Percentiles rank a stretch among this genome's conserved stretches.
These are phyloP conservation scores for Wickerhamiella bombiphila DNA, from an alignment of 805 yeast genomes.

Conservation along the genomic window DNA sequence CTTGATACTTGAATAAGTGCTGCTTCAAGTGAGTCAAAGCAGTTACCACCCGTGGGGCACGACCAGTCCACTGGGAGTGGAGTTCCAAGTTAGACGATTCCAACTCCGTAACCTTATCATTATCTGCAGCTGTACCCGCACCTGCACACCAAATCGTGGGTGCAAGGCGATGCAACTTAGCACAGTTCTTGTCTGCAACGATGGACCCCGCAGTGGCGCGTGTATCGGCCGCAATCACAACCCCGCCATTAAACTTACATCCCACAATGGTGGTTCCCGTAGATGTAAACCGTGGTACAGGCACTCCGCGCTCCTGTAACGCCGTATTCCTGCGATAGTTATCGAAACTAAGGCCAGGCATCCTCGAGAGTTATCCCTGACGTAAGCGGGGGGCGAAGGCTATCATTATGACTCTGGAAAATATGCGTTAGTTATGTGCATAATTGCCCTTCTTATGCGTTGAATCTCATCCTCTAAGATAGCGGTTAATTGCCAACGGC, in stretches of 20 bases:
- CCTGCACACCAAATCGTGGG: constrained; percentile 99
- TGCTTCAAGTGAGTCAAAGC: constrained; percentile 88
- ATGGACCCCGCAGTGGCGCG: constrained; percentile 94
- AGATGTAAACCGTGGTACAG: constrained; percentile 79
- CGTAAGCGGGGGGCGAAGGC: too few species aligned
- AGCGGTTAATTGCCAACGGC: too few species aligned
- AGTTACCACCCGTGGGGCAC: constrained; percentile 87
- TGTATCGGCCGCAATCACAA: constrained; percentile 96
- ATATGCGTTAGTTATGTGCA: too few species aligned
- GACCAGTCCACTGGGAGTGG: constrained; percentile 67
- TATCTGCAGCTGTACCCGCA: constrained; percentile 99
- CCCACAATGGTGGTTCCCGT: constrained; percentile 99
- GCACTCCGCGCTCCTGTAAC: constrained; percentile 56
- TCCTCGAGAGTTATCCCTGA: constrained; percentile 19
- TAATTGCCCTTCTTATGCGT: too few species aligned
- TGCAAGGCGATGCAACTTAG: constrained; percentile 76
- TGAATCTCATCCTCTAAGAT: too few species aligned
- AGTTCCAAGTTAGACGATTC: constrained; percentile 82
- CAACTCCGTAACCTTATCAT: constrained; percentile 92
- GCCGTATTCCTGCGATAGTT: constrained; percentile 80
- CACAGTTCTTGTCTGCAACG: constrained; percentile 97
- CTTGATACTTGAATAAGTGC: constrained; percentile 92
- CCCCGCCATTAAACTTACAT: constrained; percentile 83
- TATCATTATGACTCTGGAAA: too few species aligned
- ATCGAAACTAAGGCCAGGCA: constrained; percentile 89